A percentile compares a stretch with the other conserved stretches of the same genome.
These are phyloP conservation scores for Plasmodium ovale DNA, from an alignment of 169 alveolate species.

Conservation along the genomic window DNA sequence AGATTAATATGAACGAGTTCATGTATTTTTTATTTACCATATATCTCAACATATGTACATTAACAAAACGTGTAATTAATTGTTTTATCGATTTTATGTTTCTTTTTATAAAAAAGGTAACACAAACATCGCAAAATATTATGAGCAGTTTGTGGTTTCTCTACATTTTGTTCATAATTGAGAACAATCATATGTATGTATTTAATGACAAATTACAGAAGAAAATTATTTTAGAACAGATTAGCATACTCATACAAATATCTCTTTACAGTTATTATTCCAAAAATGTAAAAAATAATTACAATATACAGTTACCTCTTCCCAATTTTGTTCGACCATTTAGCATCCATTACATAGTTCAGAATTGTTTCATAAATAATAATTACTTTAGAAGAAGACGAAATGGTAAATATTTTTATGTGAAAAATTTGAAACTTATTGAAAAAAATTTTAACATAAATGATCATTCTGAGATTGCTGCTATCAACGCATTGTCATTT, in stretches of 20 bases:
- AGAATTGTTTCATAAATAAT: slow-evolving; percentile 26
- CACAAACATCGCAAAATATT: slow-evolving; percentile 51
- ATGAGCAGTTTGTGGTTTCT: slow-evolving; percentile 76
- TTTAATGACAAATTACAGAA: slow-evolving; percentile 69
- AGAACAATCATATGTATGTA: slow-evolving; percentile 42
- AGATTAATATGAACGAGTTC: slow-evolving; percentile 69
- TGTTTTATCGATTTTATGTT: slow-evolving; percentile 57
- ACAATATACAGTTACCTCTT: slow-evolving; percentile 49
- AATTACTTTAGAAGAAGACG: slow-evolving; percentile 19
- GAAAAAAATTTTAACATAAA: slow-evolving; percentile 56
- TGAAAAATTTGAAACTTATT: slow-evolving; percentile 25
- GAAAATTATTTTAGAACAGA: slow-evolving; percentile 61
- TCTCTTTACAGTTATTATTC: slow-evolving; percentile 62
- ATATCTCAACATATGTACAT: slow-evolving; percentile 57
- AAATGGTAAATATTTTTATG: slow-evolving; percentile 1
- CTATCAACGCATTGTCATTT: slow-evolving; percentile 56
- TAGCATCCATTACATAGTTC: slow-evolving; percentile 31
- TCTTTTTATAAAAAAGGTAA: slow-evolving; percentile 51
- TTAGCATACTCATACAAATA: slow-evolving; percentile 45
- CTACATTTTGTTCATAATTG: slow-evolving; percentile 54
- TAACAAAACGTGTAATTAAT: slow-evolving; percentile 36
- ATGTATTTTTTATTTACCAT: slow-evolving; percentile 66
- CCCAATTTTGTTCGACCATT: slow-evolving; percentile 60
- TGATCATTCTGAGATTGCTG: slow-evolving; percentile 74
- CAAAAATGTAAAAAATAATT: slow-evolving; percentile 66